phyloP scores from a whole-genome alignment of 352 stramenopile genomes.

The Aphanomyces invadans region DNA sequence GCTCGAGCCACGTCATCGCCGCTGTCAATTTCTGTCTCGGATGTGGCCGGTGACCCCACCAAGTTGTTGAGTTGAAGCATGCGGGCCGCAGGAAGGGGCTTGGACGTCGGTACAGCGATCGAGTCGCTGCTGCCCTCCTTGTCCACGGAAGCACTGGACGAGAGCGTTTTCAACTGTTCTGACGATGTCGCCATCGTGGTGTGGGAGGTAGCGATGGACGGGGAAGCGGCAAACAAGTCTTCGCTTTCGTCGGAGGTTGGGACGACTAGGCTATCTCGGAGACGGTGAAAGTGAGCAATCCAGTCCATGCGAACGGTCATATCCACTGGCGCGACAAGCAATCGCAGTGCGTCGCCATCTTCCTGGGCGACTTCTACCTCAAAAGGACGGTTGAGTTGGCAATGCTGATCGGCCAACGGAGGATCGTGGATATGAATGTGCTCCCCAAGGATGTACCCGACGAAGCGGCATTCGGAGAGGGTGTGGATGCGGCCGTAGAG shows the following conservation, averaged over 20 bases:
- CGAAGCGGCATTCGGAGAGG: not conserved
- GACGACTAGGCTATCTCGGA: not conserved
- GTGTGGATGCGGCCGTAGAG: conserved; percentile 7
- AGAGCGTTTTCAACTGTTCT: too few species aligned
- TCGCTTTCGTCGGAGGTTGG: not conserved
- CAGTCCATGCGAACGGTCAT: not conserved
- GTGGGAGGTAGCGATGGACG: not conserved
- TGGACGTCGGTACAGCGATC: too few species aligned
- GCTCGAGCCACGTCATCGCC: not conserved
- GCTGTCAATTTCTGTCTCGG: conserved; percentile 8
- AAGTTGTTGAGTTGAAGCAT: not conserved
- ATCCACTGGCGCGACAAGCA: conserved; percentile 2
- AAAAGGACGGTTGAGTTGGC: not conserved
- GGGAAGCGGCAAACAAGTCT: not conserved
- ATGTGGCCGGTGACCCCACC: not conserved
- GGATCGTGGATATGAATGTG: conserved; percentile 4
- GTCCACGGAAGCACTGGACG: too few species aligned
- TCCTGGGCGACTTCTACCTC: conserved; percentile 5
- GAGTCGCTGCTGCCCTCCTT: too few species aligned
- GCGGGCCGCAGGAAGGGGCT: not conserved
- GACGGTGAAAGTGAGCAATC: not conserved
- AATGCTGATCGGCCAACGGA: not conserved
- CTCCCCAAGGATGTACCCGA: conserved; percentile 16
- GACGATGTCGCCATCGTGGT: not conserved
- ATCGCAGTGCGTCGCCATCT: not conserved